Evolutionary conservation across 2,329 filamentous ascomycete species (phyloP), one percentile per base, ranked within the genome.

Genomic region (Talaromyces islandicus): DNA sequence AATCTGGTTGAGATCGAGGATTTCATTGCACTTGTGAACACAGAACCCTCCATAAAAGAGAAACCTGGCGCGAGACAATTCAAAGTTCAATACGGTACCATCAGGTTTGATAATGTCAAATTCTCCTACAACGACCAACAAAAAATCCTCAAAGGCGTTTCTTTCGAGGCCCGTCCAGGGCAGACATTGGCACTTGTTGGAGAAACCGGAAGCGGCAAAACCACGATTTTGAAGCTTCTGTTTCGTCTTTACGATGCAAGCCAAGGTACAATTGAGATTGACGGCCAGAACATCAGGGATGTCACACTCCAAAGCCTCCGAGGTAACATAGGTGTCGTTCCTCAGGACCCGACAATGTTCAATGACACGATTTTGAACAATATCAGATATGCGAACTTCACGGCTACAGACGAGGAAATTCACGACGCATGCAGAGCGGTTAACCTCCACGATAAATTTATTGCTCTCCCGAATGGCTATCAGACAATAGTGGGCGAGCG

Each of bases 211-310:
- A 95, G 89, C 46, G 94, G 94, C 53, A 99, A 97, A 77, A 93
- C 89, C 68, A 97, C 93, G 0, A 92, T 97, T 63, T 88, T 97
- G 32, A 93, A 92, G 17, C 81, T 99, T 19, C 87, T 97, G 1
- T 92, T 97, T 75, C 86, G 94, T 19, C 97, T 97, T 73, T 99
- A 99, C 72, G 86, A 92, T 60, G 93, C 93, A 0, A 90, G 96
- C 35, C 84, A 84, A 35, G 94, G 94, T 21, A 77, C 83, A 21
- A 86, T 97, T 1, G 83, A 87, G 62, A 80, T 99, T 14, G 94
- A 97, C 71, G 93, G 90, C 7, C 86, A 88, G 65, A 89, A 96
- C 71, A 87, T 96, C 59, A 85, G 84, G 67, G 88, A 81, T 0
- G 79, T 97, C 57, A 97, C 97, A 70, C 82, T 97, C 43, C 85